Evolutionary conservation across 2,329 filamentous ascomycete genomes (phyloP).

Genomic region (Fusarium hainanense): DNA sequence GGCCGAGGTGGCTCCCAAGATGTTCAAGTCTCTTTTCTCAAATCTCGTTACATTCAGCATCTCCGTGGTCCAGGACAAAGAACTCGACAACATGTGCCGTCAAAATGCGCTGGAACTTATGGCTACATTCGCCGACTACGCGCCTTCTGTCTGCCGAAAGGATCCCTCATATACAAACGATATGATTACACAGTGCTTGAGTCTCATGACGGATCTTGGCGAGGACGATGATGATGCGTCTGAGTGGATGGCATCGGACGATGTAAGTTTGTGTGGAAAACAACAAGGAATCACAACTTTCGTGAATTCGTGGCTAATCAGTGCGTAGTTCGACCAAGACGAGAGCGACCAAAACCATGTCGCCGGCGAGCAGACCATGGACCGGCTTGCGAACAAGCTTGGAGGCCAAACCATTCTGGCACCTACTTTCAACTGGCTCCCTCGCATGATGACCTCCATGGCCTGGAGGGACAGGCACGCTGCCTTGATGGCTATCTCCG

Average conservation of each 20-base stretch:
- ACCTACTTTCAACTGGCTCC: constrained; percentile 96
- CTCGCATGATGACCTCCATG: constrained; percentile 95
- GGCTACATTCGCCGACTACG: constrained; percentile 97
- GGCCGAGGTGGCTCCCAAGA: constrained; percentile 92
- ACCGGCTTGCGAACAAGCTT: constrained; percentile 95
- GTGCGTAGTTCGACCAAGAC: constrained; percentile 81
- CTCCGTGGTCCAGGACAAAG: constrained; percentile 94
- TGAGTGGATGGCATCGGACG: constrained; percentile 93
- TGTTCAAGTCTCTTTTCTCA: constrained; percentile 96
- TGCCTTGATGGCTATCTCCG: constrained; percentile 97
- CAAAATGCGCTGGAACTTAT: constrained; percentile 97
- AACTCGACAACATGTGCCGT: constrained; percentile 86
- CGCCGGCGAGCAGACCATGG: constrained; percentile 98
- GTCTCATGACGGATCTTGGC: constrained; percentile 97
- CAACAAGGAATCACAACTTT: background rate
- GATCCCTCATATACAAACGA: constrained; percentile 91
- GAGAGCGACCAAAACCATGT: constrained; percentile 98
- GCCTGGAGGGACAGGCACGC: constrained; percentile 96
- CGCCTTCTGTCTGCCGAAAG: constrained; percentile 93
- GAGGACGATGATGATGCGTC: constrained; percentile 92
- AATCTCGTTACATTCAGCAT: constrained; percentile 93
- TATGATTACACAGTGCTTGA: constrained; percentile 98
- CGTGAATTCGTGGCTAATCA: background rate
- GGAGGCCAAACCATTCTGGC: constrained; percentile 92
- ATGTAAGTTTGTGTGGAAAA: constrained; percentile 67